Conservation (phyloP, 306 rosid genomes). For the Argentina anserina region DNA sequence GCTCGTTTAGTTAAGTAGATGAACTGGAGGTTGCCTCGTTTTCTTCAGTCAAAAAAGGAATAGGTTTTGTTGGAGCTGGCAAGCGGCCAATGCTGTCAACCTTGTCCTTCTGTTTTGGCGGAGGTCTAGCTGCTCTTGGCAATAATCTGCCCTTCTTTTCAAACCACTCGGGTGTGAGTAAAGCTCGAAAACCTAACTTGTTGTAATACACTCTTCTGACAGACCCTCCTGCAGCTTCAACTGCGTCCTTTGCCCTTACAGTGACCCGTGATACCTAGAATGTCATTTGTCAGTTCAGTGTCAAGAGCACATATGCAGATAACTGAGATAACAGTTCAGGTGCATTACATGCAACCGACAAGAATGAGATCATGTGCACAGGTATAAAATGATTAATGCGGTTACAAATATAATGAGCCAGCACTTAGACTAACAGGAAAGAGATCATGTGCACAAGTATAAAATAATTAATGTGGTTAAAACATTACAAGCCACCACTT, state of each 20-base stretch:
- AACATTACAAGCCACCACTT: neutral
- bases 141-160: conserved; percentile 90
- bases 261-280: conserved; percentile 90
- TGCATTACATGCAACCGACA: neutral
- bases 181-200: conserved; percentile 75
- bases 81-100: conserved; percentile 89
- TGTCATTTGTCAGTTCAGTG: conserved; percentile 13
- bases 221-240: conserved; percentile 91
- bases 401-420: neutral
- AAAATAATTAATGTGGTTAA: neutral
- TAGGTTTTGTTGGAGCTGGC: conserved; percentile 88
- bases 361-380: neutral
- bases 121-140: conserved; percentile 96
- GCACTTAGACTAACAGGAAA: neutral
- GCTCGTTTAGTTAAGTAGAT: conserved; percentile 19
- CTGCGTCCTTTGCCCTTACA: conserved; percentile 81
- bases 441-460: neutral
- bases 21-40: conserved; percentile 26
- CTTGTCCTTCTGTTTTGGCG: conserved; percentile 78
- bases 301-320: neutral
- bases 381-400: neutral
- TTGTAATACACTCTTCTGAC: conserved; percentile 87
- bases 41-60: conserved; percentile 62
- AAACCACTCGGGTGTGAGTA: conserved; percentile 87
- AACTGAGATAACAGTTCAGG: neutral